Base-by-base conservation (phyloP, 305 asterid genomes). In the Withania somnifera region DNA sequence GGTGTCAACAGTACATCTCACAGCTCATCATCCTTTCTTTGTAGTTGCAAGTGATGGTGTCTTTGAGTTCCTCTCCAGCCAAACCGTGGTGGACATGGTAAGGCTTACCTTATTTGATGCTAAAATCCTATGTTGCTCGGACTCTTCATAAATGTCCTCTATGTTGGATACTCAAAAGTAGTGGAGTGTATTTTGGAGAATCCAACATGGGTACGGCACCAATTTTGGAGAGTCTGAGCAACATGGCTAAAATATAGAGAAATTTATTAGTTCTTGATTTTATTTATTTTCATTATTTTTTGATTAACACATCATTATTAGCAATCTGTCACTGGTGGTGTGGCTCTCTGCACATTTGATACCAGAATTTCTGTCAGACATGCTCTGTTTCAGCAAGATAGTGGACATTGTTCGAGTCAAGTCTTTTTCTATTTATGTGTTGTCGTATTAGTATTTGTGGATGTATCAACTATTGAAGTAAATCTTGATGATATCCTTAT, bases 21-120 rank as follows among this genome's bases (percentile, higher is more conserved):
- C 90, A 32, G 81, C 89, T n/a, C 83, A 47, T 50, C 88, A 95
- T 86, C 95, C 96, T 7, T 95, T 93, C 89, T 93, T 95, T 75
- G 93, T 95, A 13, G 90, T 92, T 80, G 97, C 99, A 10, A 95
- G 99, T 82, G 99, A 95, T 86, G 99, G 98, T 15, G 94, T 95
- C 67, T 95, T 92, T 30, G 99, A 95, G 88, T 95, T 95, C 78
- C 91, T 95, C 47, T 51, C 97, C 67, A 92, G 98, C 93, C 98
- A 93, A 88, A 90, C 89, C 0, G 99, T 95, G 63, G 97, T 93
- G 82, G 95, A 92, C 88, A 95, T 92, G 99, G 99, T 95, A 93
- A 11, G 86, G 22, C 2, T 26, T 47, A 15, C 79, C 26, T 73
- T 26, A 73, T 73, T 45, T 73, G 42, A 73, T 73, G 79, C 60